Evolutionary conservation across 2,329 filamentous ascomycete genomes (phyloP), one percentile per base, ranked within the genome.

Genomic region (Diplodia mutila): DNA sequence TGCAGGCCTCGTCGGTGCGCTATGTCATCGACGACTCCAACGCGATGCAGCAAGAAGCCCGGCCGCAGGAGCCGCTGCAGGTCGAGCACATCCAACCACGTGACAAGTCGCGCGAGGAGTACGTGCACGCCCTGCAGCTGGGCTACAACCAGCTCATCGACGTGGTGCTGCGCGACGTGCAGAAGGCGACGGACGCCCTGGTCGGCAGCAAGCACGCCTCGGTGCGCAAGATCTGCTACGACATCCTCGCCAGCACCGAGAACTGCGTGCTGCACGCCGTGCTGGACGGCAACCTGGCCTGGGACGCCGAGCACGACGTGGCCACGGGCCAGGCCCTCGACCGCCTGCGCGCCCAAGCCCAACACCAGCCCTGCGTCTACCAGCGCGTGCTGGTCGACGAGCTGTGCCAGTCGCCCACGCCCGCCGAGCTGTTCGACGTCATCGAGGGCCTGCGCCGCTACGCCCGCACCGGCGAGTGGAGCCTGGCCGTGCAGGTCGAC

Each of bases 81-180:
- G 37, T 67, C 9, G 66, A 64, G 4, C 37, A 14, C 27, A 67
- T 67, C 39, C 66, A 64, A 51, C 66, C 66, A 54, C 66, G 66
- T 63, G 66, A 67, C 66, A 61, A 59, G 55, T 63, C 66, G 37
- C 66, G 66, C n/a, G 66, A 67, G 51, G 66, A 67, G 66, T 64
- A 67, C 42, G 66, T 67, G 39, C 54, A 63, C n/a, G 57, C 57
- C 4, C 39, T 68, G 48, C 54, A 57, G 66, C 66, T 55, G 66
- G 66, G 66, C 66, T 67, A 67, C 66, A 63, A 67, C 57, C 57
- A 64, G 66, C 66, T 67, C 25, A 67, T 67, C 51, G 66, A 67
- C 25, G 37, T 64, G 49, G 51, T 67, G 32, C 57, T 67, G 48
- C 66, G 66, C 59, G 66, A 67, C 66, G 55, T 67, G 27, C 46